A percentile compares a stretch with the other conserved stretches of the same genome.
These are phyloP conservation scores for Solanum aculeatissimum DNA, from an alignment of 305 asterid species.

Conservation along the genomic window DNA sequence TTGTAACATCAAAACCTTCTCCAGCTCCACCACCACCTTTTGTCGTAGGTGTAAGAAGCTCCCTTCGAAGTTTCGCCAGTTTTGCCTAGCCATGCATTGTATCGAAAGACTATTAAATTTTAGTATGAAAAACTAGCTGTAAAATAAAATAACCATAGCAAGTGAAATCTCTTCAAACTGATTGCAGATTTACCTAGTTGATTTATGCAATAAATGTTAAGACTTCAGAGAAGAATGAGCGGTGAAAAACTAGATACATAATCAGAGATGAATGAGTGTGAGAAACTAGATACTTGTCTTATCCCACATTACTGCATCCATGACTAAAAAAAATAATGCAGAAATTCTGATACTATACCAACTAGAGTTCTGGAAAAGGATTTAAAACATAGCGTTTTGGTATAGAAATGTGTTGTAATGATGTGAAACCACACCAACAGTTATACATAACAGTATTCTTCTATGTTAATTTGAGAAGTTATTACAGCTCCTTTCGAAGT, in stretches of 20 bases:
- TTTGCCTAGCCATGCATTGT: slow-evolving; percentile 48
- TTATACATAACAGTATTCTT: not conserved
- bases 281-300: not conserved
- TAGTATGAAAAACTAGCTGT: not conserved
- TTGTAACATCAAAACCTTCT: slow-evolving; percentile 96
- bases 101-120: not conserved
- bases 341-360: not conserved
- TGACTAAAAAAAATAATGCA: not conserved
- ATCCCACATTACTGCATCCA: not conserved
- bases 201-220: not conserved
- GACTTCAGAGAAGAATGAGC: not conserved
- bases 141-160: not conserved
- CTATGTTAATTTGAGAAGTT: not conserved
- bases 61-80: slow-evolving; percentile 94
- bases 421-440: not conserved
- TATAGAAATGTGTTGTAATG: not conserved
- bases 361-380: not conserved
- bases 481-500: slow-evolving; percentile 65
- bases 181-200: not conserved
- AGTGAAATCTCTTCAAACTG: not conserved
- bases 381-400: not conserved
- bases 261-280: not conserved
- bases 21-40: slow-evolving; percentile 99
- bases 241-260: not conserved
- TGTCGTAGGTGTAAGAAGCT: slow-evolving; percentile 73